Conservation (phyloP, 768 basidiomycete genomes). For the Rhodotorula graminis region DNA sequence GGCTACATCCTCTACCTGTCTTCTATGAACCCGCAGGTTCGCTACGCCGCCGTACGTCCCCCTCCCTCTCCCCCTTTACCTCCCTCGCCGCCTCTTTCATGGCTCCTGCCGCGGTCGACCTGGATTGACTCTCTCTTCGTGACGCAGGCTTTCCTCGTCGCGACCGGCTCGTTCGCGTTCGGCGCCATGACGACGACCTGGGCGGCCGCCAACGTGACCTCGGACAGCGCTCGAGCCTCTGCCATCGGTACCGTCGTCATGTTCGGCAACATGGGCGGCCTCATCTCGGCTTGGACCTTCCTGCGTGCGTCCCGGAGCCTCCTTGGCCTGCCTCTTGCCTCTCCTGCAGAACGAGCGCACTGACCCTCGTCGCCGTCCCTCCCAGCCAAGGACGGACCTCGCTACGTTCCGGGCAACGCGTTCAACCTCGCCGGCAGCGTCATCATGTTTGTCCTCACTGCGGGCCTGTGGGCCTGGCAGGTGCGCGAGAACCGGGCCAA, state of each 20-base stretch:
- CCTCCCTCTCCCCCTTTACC: not conserved
- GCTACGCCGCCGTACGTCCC: constrained; percentile 14
- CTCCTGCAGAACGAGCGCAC: too few relatives aligned
- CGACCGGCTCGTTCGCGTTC: constrained; percentile 30
- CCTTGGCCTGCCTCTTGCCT: too few relatives aligned
- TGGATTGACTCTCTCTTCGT: not conserved
- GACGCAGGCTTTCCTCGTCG: constrained; percentile 18
- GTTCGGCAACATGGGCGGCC: constrained; percentile 38
- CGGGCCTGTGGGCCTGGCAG: constrained; percentile 25
- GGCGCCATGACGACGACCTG: constrained; percentile 34
- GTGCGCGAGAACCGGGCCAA: constrained; percentile 38
- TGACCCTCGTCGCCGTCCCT: not conserved
- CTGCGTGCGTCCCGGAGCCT: not conserved
- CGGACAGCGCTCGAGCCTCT: constrained; percentile 32
- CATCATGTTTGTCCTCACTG: constrained; percentile 23
- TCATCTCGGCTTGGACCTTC: constrained; percentile 40
- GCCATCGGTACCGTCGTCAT: constrained; percentile 38
- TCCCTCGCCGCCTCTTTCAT: not conserved
- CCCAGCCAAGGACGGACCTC: constrained; percentile 5
- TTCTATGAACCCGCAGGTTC: constrained; percentile 6
- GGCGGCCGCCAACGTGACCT: constrained; percentile 36
- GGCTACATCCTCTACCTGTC: constrained; percentile 32
- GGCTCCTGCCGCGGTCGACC: too few relatives aligned
- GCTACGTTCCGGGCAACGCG: constrained; percentile 30
- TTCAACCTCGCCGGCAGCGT: constrained; percentile 24